Evolutionary conservation across 1,139 yeast genomes (phyloP), one percentile per base, ranked within the genome.

Genomic region (Hyphopichia burtonii): DNA sequence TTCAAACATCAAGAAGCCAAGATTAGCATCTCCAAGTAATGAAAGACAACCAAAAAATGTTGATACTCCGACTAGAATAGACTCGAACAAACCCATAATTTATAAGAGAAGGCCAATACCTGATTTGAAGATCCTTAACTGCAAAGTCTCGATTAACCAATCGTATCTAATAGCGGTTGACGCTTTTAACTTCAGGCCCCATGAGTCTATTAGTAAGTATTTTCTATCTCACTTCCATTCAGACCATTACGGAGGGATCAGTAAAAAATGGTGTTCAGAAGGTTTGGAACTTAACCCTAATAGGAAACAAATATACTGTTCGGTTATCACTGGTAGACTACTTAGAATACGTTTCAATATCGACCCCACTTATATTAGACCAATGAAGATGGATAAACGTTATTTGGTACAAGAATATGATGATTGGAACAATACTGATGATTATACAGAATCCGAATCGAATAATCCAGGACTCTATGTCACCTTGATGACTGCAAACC

Each of bases 211-310:
- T 9, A 49, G 59, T 10, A 69, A 73, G 38, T 85, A 84, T 59
- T 78, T 85, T 45, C 63, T 86, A 31, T 77, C 91, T 0, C 99
- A 93, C 65, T 91, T 87, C 63, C 99, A 93, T 61, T 71, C 95
- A 0, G 99, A 93, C 59, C 99, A 93, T 59, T 93, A 93, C 56
- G 90, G 89, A 3, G 98, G 98, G 0, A 65, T 93, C 17, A 68
- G 83, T 3, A 86, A 86, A 53, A 72, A 76, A 31, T 93, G 98
- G 98, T 65, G 76, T 44, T 63, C 65, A 37, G 74, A 72, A 45
- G 56, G 56, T 15, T 56, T 57, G 16, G 54, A 46, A 8, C 75
- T 78, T 33, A 83, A 85, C 0, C 67, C 54, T 35, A 63, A 63
- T 44, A 50, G 53, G 38, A 64, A 59, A 27, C 60, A 70, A 9